Evolutionary conservation across 495 filamentous ascomycete species (phyloP), one percentile per base, ranked within the genome.

Genomic region (Niebla homalea): DNA sequence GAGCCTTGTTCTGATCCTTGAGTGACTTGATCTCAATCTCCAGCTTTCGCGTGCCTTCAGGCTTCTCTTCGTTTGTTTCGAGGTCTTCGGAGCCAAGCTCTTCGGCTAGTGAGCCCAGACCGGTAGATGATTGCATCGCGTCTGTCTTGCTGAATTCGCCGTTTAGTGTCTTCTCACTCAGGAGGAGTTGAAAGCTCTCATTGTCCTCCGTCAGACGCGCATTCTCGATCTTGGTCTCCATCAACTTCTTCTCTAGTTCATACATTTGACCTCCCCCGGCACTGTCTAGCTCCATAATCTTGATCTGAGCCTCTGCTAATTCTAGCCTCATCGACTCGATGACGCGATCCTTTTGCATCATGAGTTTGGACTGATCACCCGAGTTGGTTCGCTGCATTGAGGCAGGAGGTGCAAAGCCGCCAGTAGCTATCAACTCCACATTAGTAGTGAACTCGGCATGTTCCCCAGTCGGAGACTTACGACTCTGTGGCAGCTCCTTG

Each of bases 141-240:
- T 94, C 87, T 49, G 80, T 81, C 54, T 87, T 85, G 54, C 79
- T 76, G 59, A 95, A 93, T 57, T 96, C 90, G 22, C 92, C 92
- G 54, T 94, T 93, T 36, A 98, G 73, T 0, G 92, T 96, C 69
- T 87, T 85, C 59, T 96, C 88, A 54, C 84, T 85, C 2, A 97
- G 80, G 2, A 98, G 79, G 18, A 98, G 75, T 61, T 98, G 92
- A 62, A 92, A 98, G 63, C 87, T 94, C 62, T 98, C 92, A 58
- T 96, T 96, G 64, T 98, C 92, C 67, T 98, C 92, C 87, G 95
- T 92, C 48, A 98, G 66, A 35, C 89, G 79, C 32, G 92, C 90
- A 58, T 97, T 97, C 42, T 87, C 83, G 80, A 96, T 88, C 21
- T 87, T 84, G 23, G 86, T 83, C 53, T 96, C 92, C 57, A 94